These are phyloP conservation scores for Pseudocercospora vitis DNA, from an alignment of 2,329 filamentous ascomycete species.

Conservation along the genomic window DNA sequence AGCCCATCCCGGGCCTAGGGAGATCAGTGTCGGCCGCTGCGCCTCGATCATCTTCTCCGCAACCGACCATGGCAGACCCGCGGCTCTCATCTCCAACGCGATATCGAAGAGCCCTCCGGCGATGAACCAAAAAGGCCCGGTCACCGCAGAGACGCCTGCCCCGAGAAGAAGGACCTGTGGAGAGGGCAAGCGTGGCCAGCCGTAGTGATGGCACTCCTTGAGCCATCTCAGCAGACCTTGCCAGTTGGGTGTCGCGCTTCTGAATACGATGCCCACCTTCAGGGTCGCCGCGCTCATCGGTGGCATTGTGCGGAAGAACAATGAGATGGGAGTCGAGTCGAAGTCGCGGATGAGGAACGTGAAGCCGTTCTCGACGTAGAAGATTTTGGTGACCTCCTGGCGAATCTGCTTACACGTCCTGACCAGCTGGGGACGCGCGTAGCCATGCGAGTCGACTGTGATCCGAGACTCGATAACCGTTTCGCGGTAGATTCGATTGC, in stretches of 20 bases:
- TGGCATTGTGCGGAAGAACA: background rate
- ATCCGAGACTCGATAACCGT: background rate
- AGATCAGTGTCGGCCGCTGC: too few species aligned
- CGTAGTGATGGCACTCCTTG: too few species aligned
- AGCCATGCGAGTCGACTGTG: background rate
- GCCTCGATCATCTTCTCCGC: too few species aligned
- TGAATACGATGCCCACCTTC: background rate
- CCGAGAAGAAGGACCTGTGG: too few species aligned
- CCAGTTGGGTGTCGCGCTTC: background rate
- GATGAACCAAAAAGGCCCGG: too few species aligned
- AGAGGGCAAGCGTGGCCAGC: too few species aligned
- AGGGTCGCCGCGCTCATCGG: background rate
- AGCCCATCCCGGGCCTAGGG: too few species aligned
- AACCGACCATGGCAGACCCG: too few species aligned
- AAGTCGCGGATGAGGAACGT: background rate
- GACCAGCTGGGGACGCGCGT: background rate
- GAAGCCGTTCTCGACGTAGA: background rate
- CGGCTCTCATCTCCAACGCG: too few species aligned
- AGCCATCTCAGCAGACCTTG: too few species aligned
- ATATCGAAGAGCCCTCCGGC: too few species aligned
- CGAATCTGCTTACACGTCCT: background rate
- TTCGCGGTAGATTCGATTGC: background rate
- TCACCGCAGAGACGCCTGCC: too few species aligned
- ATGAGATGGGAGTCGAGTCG: background rate
- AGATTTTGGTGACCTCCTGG: background rate